A percentile compares a stretch with the other conserved stretches of the same genome.
Evolutionary conservation across 768 basidiomycete genomes (phyloP).

Genomic region (Dioszegia crocea): DNA sequence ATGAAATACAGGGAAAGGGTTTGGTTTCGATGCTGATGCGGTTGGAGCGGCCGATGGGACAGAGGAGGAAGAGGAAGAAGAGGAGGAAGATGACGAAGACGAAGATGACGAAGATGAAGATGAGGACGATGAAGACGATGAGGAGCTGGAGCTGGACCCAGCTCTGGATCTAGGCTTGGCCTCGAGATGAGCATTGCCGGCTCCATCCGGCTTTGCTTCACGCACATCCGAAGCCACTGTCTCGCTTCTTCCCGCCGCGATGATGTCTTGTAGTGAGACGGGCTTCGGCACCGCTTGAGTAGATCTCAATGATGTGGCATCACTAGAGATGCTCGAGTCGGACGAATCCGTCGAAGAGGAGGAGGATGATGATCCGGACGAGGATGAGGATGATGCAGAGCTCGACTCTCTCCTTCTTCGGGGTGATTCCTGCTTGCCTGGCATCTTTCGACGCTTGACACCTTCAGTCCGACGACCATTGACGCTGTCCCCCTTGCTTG

Average conservation of each 20-base stretch:
- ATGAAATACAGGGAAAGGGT: background rate
- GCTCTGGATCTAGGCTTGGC: too few species aligned
- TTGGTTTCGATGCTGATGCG: background rate
- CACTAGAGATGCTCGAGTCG: too few species aligned
- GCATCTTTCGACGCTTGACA: background rate
- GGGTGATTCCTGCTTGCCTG: background rate
- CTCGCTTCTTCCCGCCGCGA: too few species aligned
- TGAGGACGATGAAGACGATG: conserved; percentile 8
- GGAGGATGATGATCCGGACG: conserved; percentile 11
- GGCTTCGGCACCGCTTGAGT: too few species aligned
- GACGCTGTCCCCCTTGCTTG: too few species aligned
- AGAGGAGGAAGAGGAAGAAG: background rate
- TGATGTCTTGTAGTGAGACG: too few species aligned
- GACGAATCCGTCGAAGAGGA: conserved; percentile 5
- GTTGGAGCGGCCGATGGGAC: background rate
- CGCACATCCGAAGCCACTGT: too few species aligned
- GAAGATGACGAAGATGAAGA: conserved; percentile 8
- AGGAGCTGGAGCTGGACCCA: too few species aligned
- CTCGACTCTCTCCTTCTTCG: background rate
- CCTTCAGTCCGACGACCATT: background rate
- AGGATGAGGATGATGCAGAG: conserved; percentile 16
- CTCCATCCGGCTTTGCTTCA: too few species aligned
- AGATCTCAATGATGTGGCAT: too few species aligned
- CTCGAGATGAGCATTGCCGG: too few species aligned
- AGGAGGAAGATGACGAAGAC: conserved; percentile 3